Evolutionary conservation across 2,329 filamentous ascomycete genomes (phyloP).

Genomic region (Aspergillus sp.): DNA sequence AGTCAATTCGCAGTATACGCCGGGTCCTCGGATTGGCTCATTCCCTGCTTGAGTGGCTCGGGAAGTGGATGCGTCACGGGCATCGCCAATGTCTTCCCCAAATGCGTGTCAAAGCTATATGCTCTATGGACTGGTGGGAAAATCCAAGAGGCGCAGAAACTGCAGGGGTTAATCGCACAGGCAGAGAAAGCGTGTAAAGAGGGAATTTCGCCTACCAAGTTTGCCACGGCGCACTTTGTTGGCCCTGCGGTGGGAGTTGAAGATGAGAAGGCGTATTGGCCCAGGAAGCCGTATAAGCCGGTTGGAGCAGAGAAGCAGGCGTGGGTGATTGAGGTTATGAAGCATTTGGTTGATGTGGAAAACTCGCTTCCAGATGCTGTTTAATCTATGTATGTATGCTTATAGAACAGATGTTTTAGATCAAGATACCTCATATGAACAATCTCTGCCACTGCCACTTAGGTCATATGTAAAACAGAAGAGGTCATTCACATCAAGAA

Average conservation of each 20-base stretch:
- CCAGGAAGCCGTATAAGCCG: constrained; percentile 41
- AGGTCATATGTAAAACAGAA: too few relatives aligned
- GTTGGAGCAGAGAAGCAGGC: constrained; percentile 33
- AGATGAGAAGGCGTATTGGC: constrained; percentile 34
- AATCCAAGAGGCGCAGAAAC: constrained; percentile 31
- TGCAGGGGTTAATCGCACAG: constrained; percentile 43
- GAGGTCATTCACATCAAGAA: too few relatives aligned
- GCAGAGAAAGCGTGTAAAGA: constrained; percentile 51
- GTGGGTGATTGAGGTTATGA: constrained; percentile 42
- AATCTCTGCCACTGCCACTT: background rate
- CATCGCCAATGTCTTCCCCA: constrained; percentile 46
- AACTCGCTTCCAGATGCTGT: constrained; percentile 5
- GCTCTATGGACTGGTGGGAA: constrained; percentile 37
- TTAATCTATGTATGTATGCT: background rate
- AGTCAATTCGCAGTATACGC: constrained; percentile 42
- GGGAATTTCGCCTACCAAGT: constrained; percentile 45
- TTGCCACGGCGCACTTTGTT: constrained; percentile 40
- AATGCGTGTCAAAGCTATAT: constrained; percentile 37
- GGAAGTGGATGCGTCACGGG: constrained; percentile 43
- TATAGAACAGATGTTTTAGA: background rate
- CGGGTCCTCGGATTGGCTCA: constrained; percentile 42
- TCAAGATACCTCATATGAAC: background rate
- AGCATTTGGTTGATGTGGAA: constrained; percentile 14
- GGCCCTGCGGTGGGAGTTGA: constrained; percentile 35
- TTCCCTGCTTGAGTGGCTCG: constrained; percentile 36